Conservation (phyloP, 306 rosid genomes). For the Prunus campanulata region DNA sequence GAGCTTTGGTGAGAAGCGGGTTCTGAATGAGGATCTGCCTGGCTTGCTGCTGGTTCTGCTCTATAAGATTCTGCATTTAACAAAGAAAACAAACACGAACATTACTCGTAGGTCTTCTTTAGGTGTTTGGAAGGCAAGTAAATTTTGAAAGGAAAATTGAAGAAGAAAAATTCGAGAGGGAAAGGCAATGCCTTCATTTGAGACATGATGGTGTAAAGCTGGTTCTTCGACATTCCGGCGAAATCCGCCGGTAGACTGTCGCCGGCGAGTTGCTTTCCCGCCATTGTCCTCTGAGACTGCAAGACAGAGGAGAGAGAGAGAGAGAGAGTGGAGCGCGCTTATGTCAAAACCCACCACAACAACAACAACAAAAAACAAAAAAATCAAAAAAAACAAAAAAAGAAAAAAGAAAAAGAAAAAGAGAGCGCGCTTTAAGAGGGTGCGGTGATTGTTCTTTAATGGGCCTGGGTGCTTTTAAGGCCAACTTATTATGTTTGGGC, state of each 20-base stretch:
- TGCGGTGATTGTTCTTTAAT: not conserved
- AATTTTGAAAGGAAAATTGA: not conserved
- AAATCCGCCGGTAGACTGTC: slow-evolving; percentile 63
- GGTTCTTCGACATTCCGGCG: slow-evolving; percentile 94
- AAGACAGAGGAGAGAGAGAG: not conserved
- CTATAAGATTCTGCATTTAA: slow-evolving; percentile 57
- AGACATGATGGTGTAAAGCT: slow-evolving; percentile 90
- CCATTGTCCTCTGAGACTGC: slow-evolving; percentile 41
- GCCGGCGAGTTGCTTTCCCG: slow-evolving; percentile 77
- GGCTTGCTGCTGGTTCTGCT: slow-evolving; percentile 93
- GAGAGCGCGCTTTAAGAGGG: no score
- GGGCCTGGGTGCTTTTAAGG: not conserved
- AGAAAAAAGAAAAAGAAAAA: no score
- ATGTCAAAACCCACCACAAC: not conserved
- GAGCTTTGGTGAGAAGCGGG: slow-evolving; percentile 85
- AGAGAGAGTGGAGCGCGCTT: not conserved
- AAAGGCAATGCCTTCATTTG: slow-evolving; percentile 72
- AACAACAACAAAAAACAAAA: no score
- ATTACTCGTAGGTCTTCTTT: slow-evolving; percentile 4
- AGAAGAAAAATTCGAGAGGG: not conserved
- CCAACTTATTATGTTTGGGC: not conserved
- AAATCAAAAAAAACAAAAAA: no score
- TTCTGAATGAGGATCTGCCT: slow-evolving; percentile 92
- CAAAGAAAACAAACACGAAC: not conserved
- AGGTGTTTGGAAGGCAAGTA: slow-evolving; percentile 3